Evolutionary conservation across 345 rosid genomes (phyloP).

Genomic region (Sonneratia caseolaris): DNA sequence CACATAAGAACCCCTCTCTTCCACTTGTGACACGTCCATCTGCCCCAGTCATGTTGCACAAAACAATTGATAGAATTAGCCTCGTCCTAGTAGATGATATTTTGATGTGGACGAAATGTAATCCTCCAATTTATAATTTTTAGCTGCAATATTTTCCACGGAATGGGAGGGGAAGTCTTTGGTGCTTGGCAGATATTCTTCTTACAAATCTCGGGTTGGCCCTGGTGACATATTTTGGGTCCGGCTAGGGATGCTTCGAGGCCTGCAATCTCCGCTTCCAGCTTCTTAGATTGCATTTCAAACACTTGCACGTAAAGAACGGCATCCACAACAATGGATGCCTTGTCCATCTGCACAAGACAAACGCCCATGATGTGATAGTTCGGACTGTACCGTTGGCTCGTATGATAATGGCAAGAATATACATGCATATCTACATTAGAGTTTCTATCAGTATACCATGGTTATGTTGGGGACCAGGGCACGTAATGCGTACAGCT

Average conservation of each 20-base stretch:
- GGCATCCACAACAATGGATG: slow-evolving; percentile 83
- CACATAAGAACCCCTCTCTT: slow-evolving; percentile 54
- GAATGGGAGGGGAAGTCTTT: slow-evolving; percentile 15
- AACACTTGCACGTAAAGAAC: slow-evolving; percentile 60
- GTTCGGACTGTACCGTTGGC: no score
- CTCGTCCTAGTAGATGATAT: no score
- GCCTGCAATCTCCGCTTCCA: slow-evolving; percentile 52
- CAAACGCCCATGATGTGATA: not conserved
- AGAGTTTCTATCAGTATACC: slow-evolving; percentile 20
- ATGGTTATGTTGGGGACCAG: slow-evolving; percentile 88
- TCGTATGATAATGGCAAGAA: no score
- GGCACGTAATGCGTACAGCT: slow-evolving; percentile 74
- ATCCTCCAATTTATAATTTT: not conserved
- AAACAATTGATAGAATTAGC: not conserved
- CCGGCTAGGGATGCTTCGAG: slow-evolving; percentile 52
- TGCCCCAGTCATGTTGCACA: not conserved
- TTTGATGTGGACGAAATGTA: not conserved
- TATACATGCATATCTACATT: no score
- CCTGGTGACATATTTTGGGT: slow-evolving; percentile 13
- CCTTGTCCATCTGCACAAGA: slow-evolving; percentile 74
- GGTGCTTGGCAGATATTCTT: slow-evolving; percentile 17
- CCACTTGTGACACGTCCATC: slow-evolving; percentile 60
- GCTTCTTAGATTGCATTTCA: slow-evolving; percentile 53
- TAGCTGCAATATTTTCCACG: slow-evolving; percentile 53
- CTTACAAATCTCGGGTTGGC: slow-evolving; percentile 5